Evolutionary conservation across 345 rosid species (phyloP), one percentile per base, ranked within the genome.

Genomic region (Eucalyptus victrix): DNA sequence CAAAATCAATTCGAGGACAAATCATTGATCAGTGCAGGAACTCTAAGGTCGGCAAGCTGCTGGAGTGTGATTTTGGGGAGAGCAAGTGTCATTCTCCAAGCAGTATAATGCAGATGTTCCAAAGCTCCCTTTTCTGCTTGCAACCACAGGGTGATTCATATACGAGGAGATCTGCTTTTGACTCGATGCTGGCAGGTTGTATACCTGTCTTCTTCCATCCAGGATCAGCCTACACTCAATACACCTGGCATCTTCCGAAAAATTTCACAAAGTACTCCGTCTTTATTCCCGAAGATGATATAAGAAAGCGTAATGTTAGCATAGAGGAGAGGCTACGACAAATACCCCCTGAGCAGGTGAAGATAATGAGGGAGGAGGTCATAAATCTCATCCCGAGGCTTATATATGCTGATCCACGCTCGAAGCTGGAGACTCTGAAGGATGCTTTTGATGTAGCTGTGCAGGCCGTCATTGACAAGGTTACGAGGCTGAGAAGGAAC

Each of bases 121-220:
- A 92, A 87, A 91, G 93, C 90, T 92, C 95, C 34, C 90, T 91
- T 47, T 93, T 93, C 92, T 93, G 95, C 87, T 60, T 93, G 83
- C 95, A 93, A 65, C 95, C 95, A 81, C 95, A 92, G 92, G 95
- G 95, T 40, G 95, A 93, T 90, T 93, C 95, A 2, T 93, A 92
- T 90, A 93, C 95, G 3, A 87, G 95, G 76, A 90, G 95, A 86
- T 93, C 95, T 49, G 95, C 95, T 81, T 93, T 93, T 86, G 95
- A 93, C 90, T 91, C 95, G 5, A 92, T 93, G 93, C 89, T 93
- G 87, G 95, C 95, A 21, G 95, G 95, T 42, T 93, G 91, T 85
- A 90, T 90, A 58, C 91, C 91, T 8, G 91, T 90, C 60, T 90
- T 90, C 85, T 90, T 90, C 89, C 95, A 93, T 89, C 95, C 95